Conservation (phyloP, 2,329 filamentous ascomycete genomes). For the Scedosporium dehoogii region DNA sequence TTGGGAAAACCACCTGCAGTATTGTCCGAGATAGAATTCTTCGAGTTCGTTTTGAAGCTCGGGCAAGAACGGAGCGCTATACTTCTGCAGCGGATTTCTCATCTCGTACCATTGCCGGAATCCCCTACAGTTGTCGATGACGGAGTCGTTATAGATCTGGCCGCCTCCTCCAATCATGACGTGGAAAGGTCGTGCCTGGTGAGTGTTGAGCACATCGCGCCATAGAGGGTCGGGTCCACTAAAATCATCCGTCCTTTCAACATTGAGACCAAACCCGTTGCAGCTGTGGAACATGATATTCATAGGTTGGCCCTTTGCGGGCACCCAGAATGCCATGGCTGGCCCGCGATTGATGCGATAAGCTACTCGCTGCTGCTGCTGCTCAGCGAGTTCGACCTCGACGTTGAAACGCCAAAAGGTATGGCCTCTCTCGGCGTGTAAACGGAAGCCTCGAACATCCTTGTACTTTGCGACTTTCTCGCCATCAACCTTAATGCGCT, state of each 20-base stretch:
- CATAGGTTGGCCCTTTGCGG: conserved; percentile 75
- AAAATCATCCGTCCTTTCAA: conserved; percentile 62
- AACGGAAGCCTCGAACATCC: conserved; percentile 70
- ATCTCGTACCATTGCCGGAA: conserved; percentile 81
- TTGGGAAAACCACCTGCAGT: conserved; percentile 92
- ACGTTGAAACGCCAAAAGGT: conserved; percentile 98
- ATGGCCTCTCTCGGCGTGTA: conserved; percentile 76
- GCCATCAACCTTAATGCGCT: conserved; percentile 54
- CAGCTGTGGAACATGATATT: conserved; percentile 99
- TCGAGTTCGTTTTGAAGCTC: conserved; percentile 87
- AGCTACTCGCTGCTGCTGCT: conserved; percentile 78
- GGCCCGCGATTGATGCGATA: conserved; percentile 94
- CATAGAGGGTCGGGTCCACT: conserved; percentile 93
- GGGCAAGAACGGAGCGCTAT: conserved; percentile 63
- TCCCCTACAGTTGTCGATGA: conserved; percentile 61
- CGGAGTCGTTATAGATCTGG: conserved; percentile 89
- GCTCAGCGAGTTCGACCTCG: conserved; percentile 72
- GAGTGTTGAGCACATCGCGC: conserved; percentile 88
- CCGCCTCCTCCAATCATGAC: conserved; percentile 97
- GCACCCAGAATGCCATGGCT: conserved; percentile 88
- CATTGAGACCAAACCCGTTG: conserved; percentile 83
- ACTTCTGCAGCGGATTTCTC: conserved; percentile 71
- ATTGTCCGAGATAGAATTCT: conserved; percentile 76
- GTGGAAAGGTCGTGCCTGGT: conserved; percentile 88
- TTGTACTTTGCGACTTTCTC: conserved; percentile 74